phyloP scores from a whole-genome alignment of 495 filamentous ascomycete species.

The Hypomontagnella monticulosa region DNA sequence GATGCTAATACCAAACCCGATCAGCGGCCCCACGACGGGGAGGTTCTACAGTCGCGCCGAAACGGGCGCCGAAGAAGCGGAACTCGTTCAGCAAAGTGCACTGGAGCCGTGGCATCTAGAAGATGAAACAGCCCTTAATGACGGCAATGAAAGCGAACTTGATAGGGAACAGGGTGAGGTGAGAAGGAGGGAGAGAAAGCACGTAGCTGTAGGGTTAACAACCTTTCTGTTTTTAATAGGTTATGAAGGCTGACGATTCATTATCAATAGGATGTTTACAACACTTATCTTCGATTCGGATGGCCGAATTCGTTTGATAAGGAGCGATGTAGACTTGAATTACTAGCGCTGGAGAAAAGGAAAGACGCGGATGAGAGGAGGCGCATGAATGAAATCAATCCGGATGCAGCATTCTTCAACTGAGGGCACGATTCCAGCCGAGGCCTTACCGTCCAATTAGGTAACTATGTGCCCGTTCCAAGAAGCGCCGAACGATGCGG shows the following conservation, averaged over 20 bases:
- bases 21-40: neutral
- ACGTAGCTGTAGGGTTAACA: slow-evolving; percentile 1
- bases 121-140: neutral
- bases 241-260: neutral
- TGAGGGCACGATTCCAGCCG: no score
- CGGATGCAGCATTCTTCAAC: slow-evolving; percentile 1
- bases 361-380: neutral
- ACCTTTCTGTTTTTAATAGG: neutral
- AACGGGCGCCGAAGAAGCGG: neutral
- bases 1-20: slow-evolving; percentile 13
- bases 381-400: slow-evolving; percentile 5
- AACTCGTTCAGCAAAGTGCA: neutral
- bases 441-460: no score
- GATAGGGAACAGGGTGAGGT: neutral
- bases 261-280: slow-evolving; percentile 14
- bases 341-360: neutral
- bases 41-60: slow-evolving; percentile 16
- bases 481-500: no score
- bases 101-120: slow-evolving; percentile 5
- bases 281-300: slow-evolving; percentile 12
- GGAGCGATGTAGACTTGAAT: slow-evolving; percentile 13
- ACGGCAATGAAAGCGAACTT: neutral
- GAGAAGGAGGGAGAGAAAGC: neutral
- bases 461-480: no score
- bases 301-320: slow-evolving; percentile 20